phyloP scores from a whole-genome alignment of 2,329 filamentous ascomycete species.

The Fusarium haematococcum region DNA sequence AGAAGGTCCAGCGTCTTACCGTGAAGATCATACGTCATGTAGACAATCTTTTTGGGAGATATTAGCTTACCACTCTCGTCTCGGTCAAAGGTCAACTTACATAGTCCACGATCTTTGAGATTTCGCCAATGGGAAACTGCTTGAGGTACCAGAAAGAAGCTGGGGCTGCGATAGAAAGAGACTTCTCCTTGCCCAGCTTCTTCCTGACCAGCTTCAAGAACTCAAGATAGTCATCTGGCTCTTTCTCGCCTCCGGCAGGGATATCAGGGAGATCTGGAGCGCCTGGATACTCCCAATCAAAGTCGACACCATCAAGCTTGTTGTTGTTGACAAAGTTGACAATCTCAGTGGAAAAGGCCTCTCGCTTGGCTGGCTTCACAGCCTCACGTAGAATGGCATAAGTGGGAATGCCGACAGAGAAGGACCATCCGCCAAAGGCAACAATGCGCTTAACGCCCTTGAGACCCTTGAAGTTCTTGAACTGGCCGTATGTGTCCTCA shows the following conservation, averaged over 20 bases:
- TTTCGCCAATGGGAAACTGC: slow-evolving; percentile 45
- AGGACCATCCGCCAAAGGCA: slow-evolving; percentile 47
- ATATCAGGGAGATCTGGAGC: slow-evolving; percentile 44
- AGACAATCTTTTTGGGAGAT: slow-evolving; percentile 38
- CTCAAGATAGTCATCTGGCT: slow-evolving; percentile 31
- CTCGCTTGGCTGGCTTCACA: slow-evolving; percentile 45
- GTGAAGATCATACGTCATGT: slow-evolving; percentile 53
- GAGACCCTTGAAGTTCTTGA: slow-evolving; percentile 28
- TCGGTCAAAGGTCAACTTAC: not conserved
- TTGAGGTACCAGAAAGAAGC: slow-evolving; percentile 52
- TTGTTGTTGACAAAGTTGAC: slow-evolving; percentile 52
- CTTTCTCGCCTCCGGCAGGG: slow-evolving; percentile 37
- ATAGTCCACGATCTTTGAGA: slow-evolving; percentile 46
- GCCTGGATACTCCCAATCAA: slow-evolving; percentile 57
- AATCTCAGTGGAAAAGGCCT: slow-evolving; percentile 48
- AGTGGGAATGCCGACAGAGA: slow-evolving; percentile 24
- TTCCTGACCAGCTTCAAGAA: slow-evolving; percentile 3
- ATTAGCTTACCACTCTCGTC: not conserved
- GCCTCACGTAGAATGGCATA: slow-evolving; percentile 35
- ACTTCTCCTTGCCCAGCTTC: slow-evolving; percentile 31
- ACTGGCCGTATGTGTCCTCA: slow-evolving; percentile 35
- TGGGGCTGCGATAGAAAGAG: slow-evolving; percentile 48
- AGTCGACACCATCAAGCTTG: slow-evolving; percentile 53
- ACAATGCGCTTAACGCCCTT: slow-evolving; percentile 41
- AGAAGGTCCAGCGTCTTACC: not conserved